Percentiles rank a stretch among this genome's conserved stretches.
phyloP scores from a whole-genome alignment of 2,329 filamentous ascomycete species.

The Plenodomus biglobosus region DNA sequence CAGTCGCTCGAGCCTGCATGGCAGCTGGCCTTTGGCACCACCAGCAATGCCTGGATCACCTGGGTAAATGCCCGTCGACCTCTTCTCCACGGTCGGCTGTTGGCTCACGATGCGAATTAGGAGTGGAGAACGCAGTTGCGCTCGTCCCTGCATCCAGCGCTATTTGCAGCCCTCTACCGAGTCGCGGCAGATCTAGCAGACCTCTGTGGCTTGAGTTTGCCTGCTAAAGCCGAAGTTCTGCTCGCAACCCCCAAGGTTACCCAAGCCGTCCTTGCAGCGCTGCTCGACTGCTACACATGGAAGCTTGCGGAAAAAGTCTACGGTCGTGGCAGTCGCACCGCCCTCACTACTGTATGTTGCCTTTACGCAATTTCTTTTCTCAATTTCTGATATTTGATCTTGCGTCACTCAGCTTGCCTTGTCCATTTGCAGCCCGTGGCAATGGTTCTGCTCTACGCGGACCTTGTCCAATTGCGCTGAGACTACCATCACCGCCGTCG shows the following conservation, averaged over 20 bases:
- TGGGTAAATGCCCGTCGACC: conserved; percentile 66
- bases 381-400: conserved; percentile 24
- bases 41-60: conserved; percentile 86
- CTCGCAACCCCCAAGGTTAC: conserved; percentile 71
- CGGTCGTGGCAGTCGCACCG: conserved; percentile 62
- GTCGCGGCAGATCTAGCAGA: conserved; percentile 59
- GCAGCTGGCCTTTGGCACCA: conserved; percentile 76
- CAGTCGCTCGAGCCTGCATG: conserved; percentile 95
- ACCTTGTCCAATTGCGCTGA: conserved; percentile 95
- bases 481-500: conserved; percentile 79
- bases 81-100: conserved; percentile 8
- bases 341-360: conserved; percentile 69
- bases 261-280: conserved; percentile 76
- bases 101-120: conserved; percentile 53
- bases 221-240: conserved; percentile 66
- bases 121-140: conserved; percentile 90
- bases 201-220: conserved; percentile 56
- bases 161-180: conserved; percentile 79
- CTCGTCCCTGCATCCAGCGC: conserved; percentile 84
- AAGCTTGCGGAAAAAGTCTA: conserved; percentile 74
- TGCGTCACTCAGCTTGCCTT: conserved; percentile 62
- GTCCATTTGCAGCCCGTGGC: conserved; percentile 80
- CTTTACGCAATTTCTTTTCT: conserved; percentile 12
- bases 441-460: conserved; percentile 92
- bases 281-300: conserved; percentile 86